Percentiles rank a stretch among this genome's conserved stretches.
phyloP scores from a whole-genome alignment of 2,329 filamentous ascomycete species.

The Talaromyces sp. region DNA sequence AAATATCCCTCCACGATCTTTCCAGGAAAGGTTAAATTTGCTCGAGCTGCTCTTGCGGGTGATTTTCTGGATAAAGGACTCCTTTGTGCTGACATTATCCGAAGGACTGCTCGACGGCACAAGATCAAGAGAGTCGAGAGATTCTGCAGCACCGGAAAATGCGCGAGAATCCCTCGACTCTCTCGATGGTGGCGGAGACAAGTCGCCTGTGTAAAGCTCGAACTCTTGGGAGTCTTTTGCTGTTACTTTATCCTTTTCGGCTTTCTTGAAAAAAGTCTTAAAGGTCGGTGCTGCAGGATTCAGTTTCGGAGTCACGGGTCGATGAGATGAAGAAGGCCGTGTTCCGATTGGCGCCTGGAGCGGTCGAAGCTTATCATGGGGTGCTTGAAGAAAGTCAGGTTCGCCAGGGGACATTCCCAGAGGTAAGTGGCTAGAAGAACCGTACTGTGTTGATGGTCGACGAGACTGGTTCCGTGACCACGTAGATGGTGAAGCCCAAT shows the following conservation, averaged over 20 bases:
- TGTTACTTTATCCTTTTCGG: constrained; percentile 36
- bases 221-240: constrained; percentile 15
- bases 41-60: constrained; percentile 47
- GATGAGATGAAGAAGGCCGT: constrained; percentile 57
- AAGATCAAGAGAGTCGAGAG: constrained; percentile 44
- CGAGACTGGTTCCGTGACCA: constrained; percentile 77
- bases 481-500: constrained; percentile 50
- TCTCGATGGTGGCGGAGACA: constrained; percentile 41
- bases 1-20: constrained; percentile 44
- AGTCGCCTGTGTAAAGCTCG: constrained; percentile 30
- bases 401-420: constrained; percentile 49
- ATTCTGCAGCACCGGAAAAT: constrained; percentile 42
- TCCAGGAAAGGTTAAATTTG: constrained; percentile 49
- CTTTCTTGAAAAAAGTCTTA: constrained; percentile 60
- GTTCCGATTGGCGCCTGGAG: constrained; percentile 72
- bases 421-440: constrained; percentile 61
- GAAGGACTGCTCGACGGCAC: constrained; percentile 38
- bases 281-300: constrained; percentile 91
- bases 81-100: constrained; percentile 38
- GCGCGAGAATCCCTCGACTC: constrained; percentile 41
- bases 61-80: constrained; percentile 49
- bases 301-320: constrained; percentile 56
- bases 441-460: constrained; percentile 72
- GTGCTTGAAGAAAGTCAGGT: constrained; percentile 42
- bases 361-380: constrained; percentile 45